Evolutionary conservation across 78 protist species (phyloP).

Genomic region (Dictyostelium purpureum): DNA sequence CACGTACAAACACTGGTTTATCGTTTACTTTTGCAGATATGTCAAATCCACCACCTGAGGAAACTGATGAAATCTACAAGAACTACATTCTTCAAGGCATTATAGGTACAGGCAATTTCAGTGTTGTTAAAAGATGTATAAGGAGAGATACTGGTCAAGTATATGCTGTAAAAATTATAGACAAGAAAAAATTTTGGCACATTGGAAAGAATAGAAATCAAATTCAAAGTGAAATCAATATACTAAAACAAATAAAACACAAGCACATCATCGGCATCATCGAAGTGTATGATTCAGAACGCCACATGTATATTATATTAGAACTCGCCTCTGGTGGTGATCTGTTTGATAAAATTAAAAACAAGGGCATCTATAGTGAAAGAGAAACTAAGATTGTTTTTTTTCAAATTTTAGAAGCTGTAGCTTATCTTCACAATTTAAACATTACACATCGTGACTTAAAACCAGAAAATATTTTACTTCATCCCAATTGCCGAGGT

Average conservation of each 20-base stretch:
- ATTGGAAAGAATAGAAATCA: constrained; percentile 12
- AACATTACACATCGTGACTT: constrained; percentile 53
- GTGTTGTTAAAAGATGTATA: constrained; percentile 61
- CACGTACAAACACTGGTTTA: not conserved
- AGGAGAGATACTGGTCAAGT: constrained; percentile 23
- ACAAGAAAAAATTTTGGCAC: constrained; percentile 61
- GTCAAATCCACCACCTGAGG: not conserved
- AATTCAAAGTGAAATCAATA: constrained; percentile 41
- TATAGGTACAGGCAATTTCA: constrained; percentile 65
- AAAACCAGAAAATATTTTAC: constrained; percentile 56
- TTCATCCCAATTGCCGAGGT: not conserved
- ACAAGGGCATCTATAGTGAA: constrained; percentile 21
- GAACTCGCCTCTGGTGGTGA: constrained; percentile 68
- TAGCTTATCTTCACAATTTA: constrained; percentile 31
- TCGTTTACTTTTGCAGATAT: constrained; percentile 62
- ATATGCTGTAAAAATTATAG: constrained; percentile 57
- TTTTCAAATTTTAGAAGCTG: constrained; percentile 32
- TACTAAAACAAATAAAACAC: constrained; percentile 49
- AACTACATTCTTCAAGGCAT: constrained; percentile 34
- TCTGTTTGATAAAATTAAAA: constrained; percentile 35
- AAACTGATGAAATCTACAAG: constrained; percentile 17
- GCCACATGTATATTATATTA: constrained; percentile 1
- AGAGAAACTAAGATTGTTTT: constrained; percentile 41
- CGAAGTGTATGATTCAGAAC: constrained; percentile 42
- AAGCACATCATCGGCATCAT: constrained; percentile 57